Conservation (phyloP, 495 filamentous ascomycete genomes). For the Lasiosphaeria ovina region DNA sequence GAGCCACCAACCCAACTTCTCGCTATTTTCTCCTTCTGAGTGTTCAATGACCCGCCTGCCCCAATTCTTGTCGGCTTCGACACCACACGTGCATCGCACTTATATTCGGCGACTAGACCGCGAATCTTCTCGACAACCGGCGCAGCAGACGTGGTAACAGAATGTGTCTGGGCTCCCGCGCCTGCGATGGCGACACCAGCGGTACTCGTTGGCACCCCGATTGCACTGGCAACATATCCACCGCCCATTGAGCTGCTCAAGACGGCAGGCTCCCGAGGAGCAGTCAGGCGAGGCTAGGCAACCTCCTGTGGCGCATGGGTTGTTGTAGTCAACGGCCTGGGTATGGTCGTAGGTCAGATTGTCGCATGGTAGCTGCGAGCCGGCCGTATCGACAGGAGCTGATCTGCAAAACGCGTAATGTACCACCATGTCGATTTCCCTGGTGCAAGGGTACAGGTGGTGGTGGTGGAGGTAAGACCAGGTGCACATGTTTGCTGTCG, state of each 20-base stretch:
- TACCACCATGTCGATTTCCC: slow-evolving; percentile 38
- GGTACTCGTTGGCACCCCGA: slow-evolving; percentile 40
- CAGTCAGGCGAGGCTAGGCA: slow-evolving; percentile 44
- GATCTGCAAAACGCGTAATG: slow-evolving; percentile 41
- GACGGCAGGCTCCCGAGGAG: slow-evolving; percentile 40
- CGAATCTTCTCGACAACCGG: slow-evolving; percentile 23
- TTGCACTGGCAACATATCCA: slow-evolving; percentile 46
- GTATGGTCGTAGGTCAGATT: slow-evolving; percentile 26
- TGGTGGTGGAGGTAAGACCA: slow-evolving; percentile 30
- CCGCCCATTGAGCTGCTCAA: slow-evolving; percentile 39
- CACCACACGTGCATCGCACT: too few relatives aligned
- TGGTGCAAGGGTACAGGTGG: slow-evolving; percentile 38
- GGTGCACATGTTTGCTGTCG: slow-evolving; percentile 16
- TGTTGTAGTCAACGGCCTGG: slow-evolving; percentile 31
- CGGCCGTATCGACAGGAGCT: slow-evolving; percentile 23
- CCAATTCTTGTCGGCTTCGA: too few relatives aligned
- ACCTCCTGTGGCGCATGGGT: slow-evolving; percentile 42
- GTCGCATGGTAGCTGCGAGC: slow-evolving; percentile 20
- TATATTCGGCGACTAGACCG: too few relatives aligned
- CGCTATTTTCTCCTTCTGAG: too few relatives aligned
- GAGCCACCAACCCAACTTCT: too few relatives aligned
- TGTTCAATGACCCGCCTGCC: too few relatives aligned
- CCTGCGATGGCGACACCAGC: slow-evolving; percentile 35
- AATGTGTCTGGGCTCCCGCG: slow-evolving; percentile 44
- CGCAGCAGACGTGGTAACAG: slow-evolving; percentile 37